A percentile compares a stretch with the other conserved stretches of the same genome.
Conservation (phyloP, 805 yeast species). For the Myxozyma neotropica region DNA sequence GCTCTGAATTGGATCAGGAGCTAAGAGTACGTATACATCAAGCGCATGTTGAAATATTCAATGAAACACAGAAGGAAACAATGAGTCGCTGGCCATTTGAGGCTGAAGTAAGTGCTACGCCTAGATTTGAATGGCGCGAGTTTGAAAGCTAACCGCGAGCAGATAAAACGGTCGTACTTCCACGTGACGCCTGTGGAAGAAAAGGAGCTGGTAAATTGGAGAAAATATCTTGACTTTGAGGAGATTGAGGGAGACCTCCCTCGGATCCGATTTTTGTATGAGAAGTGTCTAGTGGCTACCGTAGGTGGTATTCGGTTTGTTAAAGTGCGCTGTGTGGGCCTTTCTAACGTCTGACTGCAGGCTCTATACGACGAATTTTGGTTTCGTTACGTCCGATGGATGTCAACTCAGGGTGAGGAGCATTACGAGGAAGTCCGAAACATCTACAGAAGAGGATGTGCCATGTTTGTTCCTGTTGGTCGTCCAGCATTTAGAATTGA, state of each 20-base stretch:
- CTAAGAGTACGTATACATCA: slow-evolving; percentile 49
- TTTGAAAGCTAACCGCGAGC: neutral
- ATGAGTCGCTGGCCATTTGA: slow-evolving; percentile 73
- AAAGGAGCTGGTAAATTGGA: slow-evolving; percentile 59
- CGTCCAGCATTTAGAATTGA: slow-evolving; percentile 38
- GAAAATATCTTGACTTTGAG: slow-evolving; percentile 60
- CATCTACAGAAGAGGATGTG: slow-evolving; percentile 56
- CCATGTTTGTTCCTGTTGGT: slow-evolving; percentile 40
- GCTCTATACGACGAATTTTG: slow-evolving; percentile 65
- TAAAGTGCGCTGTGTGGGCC: neutral
- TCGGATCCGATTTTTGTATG: slow-evolving; percentile 56
- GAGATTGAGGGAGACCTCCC: slow-evolving; percentile 41
- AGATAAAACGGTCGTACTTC: slow-evolving; percentile 60
- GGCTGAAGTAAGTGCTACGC: slow-evolving; percentile 42
- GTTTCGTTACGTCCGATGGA: slow-evolving; percentile 65
- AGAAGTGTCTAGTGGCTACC: slow-evolving; percentile 67
- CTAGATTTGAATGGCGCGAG: neutral
- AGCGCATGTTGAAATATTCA: slow-evolving; percentile 50
- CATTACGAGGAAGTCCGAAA: slow-evolving; percentile 44
- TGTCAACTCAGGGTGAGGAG: slow-evolving; percentile 41
- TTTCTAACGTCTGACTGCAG: slow-evolving; percentile 23
- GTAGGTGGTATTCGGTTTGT: slow-evolving; percentile 10
- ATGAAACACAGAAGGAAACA: slow-evolving; percentile 55
- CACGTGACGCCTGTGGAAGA: slow-evolving; percentile 51
- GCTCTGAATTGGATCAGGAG: slow-evolving; percentile 45